Base-by-base conservation (phyloP, 352 stramenopile species). In the Pythium phragmitis region DNA sequence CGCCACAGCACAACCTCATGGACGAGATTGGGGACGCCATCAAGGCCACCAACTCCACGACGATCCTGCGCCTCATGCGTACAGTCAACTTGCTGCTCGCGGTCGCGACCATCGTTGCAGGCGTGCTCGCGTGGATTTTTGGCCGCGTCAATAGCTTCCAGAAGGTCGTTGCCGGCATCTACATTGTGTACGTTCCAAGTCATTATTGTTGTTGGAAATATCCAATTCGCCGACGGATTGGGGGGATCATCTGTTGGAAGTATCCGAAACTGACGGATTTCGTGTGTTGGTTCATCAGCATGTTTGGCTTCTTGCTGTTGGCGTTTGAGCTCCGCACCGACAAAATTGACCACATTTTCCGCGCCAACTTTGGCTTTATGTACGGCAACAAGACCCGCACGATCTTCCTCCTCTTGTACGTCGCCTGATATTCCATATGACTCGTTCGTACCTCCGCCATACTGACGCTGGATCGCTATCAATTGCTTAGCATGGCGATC, bases 351-450 rank as follows among this genome's bases (percentile, higher is more conserved):
- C 74, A 74, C 47, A 70, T 96, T 17, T 74, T 94, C 72, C 87
- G 87, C 65, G 69, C 75, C 45, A 96, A 96, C 79, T 93, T 96
- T 73, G 87, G 87, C 48, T 96, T 96, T 66, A 96, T 96, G 87
- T 96, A 94, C 66, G 87, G 84, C 73, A 91, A 94, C 78, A 85
- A 85, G 72, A 94, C 87, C 53, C 87, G 87, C 70, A 96, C 87
- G 13, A 85, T 90, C 42, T 96, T 96, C 66, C 72, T 95, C 30
- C 71, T 95, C 60, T 95, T 95, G 86, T 94, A 86, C 55, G 82
- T 85, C 0, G 21, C n/a, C 36, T 46, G 34, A 7, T 60, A 14
- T 37, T 59, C 39, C 14, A 37, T 51, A 1, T 23, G 16, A 19
- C 33, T 60, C 28, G 13, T 45, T 26, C 12, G 19, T 30, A 30